phyloP scores from a whole-genome alignment of 2,329 filamentous ascomycete genomes.

The Microdochium nivale region DNA sequence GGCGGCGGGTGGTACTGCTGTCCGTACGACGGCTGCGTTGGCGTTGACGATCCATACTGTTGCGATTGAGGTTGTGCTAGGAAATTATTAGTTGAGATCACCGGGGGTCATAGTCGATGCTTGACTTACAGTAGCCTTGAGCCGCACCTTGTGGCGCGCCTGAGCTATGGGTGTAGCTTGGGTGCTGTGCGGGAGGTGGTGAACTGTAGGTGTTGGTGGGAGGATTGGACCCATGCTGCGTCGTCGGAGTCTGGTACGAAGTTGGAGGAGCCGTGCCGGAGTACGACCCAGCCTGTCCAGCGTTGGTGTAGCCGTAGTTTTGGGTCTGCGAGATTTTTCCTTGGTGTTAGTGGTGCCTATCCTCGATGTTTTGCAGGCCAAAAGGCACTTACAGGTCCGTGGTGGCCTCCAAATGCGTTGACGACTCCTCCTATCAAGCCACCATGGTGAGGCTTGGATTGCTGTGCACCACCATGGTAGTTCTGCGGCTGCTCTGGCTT shows the following conservation, averaged over 20 bases:
- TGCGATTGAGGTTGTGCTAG: background rate
- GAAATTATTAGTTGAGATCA: constrained; percentile 1
- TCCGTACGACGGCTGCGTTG: constrained; percentile 19
- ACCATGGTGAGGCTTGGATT: constrained; percentile 28
- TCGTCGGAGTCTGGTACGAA: constrained; percentile 41
- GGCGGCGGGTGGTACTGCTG: background rate
- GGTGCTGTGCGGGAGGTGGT: constrained; percentile 14
- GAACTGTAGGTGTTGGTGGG: constrained; percentile 19
- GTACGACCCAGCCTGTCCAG: constrained; percentile 46
- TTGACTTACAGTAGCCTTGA: constrained; percentile 18
- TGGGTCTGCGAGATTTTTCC: constrained; percentile 29
- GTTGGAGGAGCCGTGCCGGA: constrained; percentile 54
- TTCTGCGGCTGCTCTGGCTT: constrained; percentile 39
- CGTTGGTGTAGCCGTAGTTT: constrained; percentile 56
- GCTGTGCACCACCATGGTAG: constrained; percentile 38
- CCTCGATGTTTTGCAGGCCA: too few relatives aligned
- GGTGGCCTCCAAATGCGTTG: constrained; percentile 41
- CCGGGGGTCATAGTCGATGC: background rate
- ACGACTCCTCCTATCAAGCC: constrained; percentile 48
- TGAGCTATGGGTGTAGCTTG: constrained; percentile 18
- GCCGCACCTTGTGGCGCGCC: constrained; percentile 11
- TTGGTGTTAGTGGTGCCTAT: constrained; percentile 2
- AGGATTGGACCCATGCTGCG: background rate
- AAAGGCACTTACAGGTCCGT: constrained; percentile 25
- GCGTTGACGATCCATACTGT: constrained; percentile 5